These are phyloP conservation scores for Aspergillus tanneri DNA, from an alignment of 2,329 filamentous ascomycete species.

Conservation along the genomic window DNA sequence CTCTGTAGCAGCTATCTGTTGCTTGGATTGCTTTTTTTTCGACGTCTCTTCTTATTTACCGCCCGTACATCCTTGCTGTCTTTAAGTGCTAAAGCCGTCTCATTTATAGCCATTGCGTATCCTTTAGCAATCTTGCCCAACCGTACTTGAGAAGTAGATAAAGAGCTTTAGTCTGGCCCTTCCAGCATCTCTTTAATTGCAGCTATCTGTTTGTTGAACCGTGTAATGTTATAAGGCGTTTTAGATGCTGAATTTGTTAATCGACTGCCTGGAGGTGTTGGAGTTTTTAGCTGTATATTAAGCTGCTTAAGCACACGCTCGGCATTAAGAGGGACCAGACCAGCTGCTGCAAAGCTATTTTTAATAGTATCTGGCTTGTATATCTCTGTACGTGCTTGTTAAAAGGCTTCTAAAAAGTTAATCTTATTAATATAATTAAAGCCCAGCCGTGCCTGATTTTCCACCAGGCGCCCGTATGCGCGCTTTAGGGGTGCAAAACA, in stretches of 20 bases:
- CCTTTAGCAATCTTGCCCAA: not conserved
- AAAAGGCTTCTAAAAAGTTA: not conserved
- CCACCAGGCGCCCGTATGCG: not conserved
- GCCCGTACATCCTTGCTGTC: not conserved
- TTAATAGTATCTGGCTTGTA: not conserved
- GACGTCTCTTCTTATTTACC: not conserved
- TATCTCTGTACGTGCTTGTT: not conserved
- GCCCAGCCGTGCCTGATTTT: not conserved
- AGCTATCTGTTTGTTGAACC: not conserved
- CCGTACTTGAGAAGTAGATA: not conserved
- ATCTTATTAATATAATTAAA: not conserved
- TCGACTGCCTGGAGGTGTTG: not conserved
- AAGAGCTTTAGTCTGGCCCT: not conserved
- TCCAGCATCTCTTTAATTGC: not conserved
- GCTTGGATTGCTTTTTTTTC: not conserved
- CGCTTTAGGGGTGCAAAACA: not conserved
- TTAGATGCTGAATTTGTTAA: not conserved
- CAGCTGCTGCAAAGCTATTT: not conserved
- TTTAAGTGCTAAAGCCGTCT: not conserved
- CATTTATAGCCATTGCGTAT: too few relatives aligned
- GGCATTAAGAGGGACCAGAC: not conserved
- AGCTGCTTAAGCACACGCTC: not conserved
- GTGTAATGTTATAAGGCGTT: not conserved
- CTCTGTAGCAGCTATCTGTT: not conserved
- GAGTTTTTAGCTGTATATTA: not conserved